phyloP scores from a whole-genome alignment of 768 basidiomycete species.

The Mycena metata region DNA sequence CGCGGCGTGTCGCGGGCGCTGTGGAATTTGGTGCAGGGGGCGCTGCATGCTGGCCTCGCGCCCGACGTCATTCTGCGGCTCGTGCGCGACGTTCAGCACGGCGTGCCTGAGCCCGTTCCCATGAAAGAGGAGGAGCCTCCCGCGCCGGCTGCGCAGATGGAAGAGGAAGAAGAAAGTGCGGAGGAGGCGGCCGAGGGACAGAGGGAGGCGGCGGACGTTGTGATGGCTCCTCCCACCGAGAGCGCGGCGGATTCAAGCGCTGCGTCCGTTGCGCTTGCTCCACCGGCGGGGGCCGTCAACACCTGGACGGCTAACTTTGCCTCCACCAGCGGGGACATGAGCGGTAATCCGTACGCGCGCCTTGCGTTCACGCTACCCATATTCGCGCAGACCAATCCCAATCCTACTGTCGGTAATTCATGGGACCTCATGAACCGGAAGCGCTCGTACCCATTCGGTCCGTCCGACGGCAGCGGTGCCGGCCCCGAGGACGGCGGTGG shows the following conservation, averaged over 20 bases:
- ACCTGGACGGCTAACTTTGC: constrained; percentile 75
- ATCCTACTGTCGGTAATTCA: neutral
- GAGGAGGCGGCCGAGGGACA: constrained; percentile 51
- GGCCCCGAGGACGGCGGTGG: constrained; percentile 7
- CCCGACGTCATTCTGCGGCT: constrained; percentile 74
- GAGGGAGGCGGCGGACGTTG: constrained; percentile 49
- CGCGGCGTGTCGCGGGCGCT: constrained; percentile 78
- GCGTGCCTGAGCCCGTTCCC: constrained; percentile 51
- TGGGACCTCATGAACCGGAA: constrained; percentile 35
- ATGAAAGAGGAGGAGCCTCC: constrained; percentile 3
- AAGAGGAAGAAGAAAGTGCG: constrained; percentile 50
- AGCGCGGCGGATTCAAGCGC: neutral
- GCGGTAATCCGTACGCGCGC: constrained; percentile 29
- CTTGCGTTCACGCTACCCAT: constrained; percentile 21
- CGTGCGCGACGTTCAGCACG: constrained; percentile 69
- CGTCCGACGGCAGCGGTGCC: constrained; percentile 20
- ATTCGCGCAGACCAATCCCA: constrained; percentile 9
- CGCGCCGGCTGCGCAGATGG: neutral
- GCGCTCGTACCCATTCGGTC: constrained; percentile 43
- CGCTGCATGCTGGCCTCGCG: constrained; percentile 68
- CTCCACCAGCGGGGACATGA: constrained; percentile 44
- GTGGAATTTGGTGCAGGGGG: constrained; percentile 81
- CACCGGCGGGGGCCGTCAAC: constrained; percentile 58
- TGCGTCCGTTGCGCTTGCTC: neutral
- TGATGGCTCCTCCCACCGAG: constrained; percentile 2